Base-by-base conservation (phyloP, 2,329 filamentous ascomycete species). In the Trichophyton simii region DNA sequence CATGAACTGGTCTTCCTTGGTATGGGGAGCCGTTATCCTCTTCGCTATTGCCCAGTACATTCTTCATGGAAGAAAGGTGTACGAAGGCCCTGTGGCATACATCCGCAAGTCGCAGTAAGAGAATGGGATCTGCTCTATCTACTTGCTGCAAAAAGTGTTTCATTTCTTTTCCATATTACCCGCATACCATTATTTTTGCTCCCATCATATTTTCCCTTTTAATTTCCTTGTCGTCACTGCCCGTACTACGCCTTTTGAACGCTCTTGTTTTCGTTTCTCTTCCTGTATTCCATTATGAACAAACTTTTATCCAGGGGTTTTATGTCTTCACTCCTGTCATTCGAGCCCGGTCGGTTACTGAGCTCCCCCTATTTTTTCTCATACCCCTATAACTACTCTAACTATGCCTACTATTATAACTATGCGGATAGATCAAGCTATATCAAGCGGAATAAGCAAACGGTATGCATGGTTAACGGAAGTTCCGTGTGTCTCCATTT, bases 1-100 rank as follows among this genome's bases (percentile, higher is more conserved):
- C 50, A 75, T 76, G 73, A 76, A 76, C 57, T 75, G 73, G 63
- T 70, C 72, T 0, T 65, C 68, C 2, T 71, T 72, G 0, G 70
- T 75, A 3, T 73, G 73, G 60, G 66, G 57, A n/a, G 63, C 57
- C 6, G 64, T 65, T 3, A 46, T 63, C 57, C 57, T 66, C 9
- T 64, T 66, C 54, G 65, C 65, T 4, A 59, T 66, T 46, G 20
- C 58, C 31, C 62, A 65, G n/a, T 67, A 64, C 38, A 25, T 65
- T 46, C 9, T 67, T 8, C 63, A 64, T 18, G 65, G 64, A 28
- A 60, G 57, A 52, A 63, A 66, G 31, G 50, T 61, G 11, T 67
- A 64, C 44, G 63, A 63, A 18, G 65, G 63, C 5, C 65, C 65
- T 3, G 63, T 64, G 8, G 60, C 59, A 8, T 57, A 63, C 44